phyloP scores from a whole-genome alignment of 2,329 filamentous ascomycete genomes.

The Epichloe festucae region DNA sequence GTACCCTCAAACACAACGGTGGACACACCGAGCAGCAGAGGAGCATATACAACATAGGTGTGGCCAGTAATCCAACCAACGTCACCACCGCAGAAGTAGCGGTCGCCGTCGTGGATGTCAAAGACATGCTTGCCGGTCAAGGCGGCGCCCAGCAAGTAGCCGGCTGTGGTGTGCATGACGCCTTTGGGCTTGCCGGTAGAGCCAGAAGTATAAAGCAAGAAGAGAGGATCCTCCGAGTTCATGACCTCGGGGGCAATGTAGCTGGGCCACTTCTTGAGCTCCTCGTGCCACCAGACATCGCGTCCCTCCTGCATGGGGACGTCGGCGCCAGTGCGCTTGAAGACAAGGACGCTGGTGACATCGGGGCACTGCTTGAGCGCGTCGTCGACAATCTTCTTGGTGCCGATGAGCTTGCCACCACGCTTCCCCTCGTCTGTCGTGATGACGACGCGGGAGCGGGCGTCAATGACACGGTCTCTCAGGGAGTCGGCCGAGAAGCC shows the following conservation, averaged over 20 bases:
- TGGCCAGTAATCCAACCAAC: constrained; percentile 99
- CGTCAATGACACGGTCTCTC: constrained; percentile 87
- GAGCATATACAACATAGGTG: constrained; percentile 95
- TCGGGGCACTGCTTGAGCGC: constrained; percentile 91
- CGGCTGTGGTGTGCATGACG: constrained; percentile 92
- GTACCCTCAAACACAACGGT: constrained; percentile 98
- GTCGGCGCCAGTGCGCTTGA: constrained; percentile 87
- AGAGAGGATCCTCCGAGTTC: constrained; percentile 89
- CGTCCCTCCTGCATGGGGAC: constrained; percentile 81
- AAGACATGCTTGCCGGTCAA: constrained; percentile 97
- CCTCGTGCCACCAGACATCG: constrained; percentile 97
- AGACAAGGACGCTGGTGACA: constrained; percentile 76
- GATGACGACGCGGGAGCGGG: constrained; percentile 83
- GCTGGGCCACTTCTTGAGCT: constrained; percentile 88
- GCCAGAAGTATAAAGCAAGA: constrained; percentile 94
- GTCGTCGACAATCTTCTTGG: constrained; percentile 98
- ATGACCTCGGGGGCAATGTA: constrained; percentile 79
- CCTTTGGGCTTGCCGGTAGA: constrained; percentile 98
- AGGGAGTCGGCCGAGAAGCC: constrained; percentile 96
- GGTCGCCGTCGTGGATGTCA: constrained; percentile 87
- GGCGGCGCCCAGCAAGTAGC: constrained; percentile 88
- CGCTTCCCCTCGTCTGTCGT: constrained; percentile 97
- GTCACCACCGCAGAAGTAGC: constrained; percentile 95
- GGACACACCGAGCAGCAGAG: constrained; percentile 79
- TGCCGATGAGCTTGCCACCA: constrained; percentile 91